phyloP scores from a whole-genome alignment of 1,284 basidiomycete species.

The Tilletia horrida region DNA sequence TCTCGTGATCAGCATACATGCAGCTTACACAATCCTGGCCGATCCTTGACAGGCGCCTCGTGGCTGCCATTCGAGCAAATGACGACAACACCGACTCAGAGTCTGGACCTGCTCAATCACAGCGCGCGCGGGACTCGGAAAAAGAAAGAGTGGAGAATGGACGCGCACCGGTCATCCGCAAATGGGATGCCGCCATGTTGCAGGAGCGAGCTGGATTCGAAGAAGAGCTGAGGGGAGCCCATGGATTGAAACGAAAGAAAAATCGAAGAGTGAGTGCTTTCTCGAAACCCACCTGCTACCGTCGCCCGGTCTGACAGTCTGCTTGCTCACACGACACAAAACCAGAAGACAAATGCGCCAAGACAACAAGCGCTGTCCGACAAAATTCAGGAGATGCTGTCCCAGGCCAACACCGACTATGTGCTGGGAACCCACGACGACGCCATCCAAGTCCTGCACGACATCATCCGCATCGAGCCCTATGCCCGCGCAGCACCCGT shows the following conservation, averaged over 20 bases:
- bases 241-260: conserved; percentile 17
- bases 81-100: conserved; percentile 25
- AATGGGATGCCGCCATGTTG: conserved; percentile 45
- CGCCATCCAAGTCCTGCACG: conserved; percentile 76
- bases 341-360: conserved; percentile 23
- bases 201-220: conserved; percentile 46
- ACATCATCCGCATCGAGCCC: conserved; percentile 90
- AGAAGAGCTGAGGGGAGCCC: conserved; percentile 36
- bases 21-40: conserved; percentile 28
- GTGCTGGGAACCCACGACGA: conserved; percentile 68
- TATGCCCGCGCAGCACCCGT: conserved; percentile 72
- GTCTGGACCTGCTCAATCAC: not conserved
- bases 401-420: conserved; percentile 82
- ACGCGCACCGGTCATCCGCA: not conserved
- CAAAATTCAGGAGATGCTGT: conserved; percentile 75
- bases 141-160: not conserved
- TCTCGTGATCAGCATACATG: conserved; percentile 18
- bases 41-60: not conserved
- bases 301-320: too few relatives aligned
- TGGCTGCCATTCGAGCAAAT: not conserved
- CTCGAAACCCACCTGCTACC: too few relatives aligned
- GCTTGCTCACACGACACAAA: too few relatives aligned
- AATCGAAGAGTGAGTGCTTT: not conserved
- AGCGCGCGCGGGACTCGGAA: too few relatives aligned
- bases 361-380: conserved; percentile 62